Evolutionary conservation across 2,329 filamentous ascomycete species (phyloP).

Genomic region (Cercospora zeina): DNA sequence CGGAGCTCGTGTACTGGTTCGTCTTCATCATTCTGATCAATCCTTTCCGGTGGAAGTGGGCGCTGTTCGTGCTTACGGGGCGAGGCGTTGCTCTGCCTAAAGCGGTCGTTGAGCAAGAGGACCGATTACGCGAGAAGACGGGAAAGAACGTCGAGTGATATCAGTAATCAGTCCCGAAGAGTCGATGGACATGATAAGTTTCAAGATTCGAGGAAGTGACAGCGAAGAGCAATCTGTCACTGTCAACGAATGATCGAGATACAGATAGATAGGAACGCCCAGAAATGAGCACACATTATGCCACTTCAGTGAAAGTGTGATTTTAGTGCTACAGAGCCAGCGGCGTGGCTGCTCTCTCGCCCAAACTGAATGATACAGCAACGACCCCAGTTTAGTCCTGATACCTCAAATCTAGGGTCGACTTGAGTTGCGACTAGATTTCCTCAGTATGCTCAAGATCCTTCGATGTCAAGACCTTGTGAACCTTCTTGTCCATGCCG

Average conservation of each 20-base stretch:
- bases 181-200: background rate
- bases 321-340: background rate
- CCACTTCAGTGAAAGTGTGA: background rate
- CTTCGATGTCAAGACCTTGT: slow-evolving; percentile 47
- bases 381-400: background rate
- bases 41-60: slow-evolving; percentile 90
- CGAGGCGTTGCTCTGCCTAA: slow-evolving; percentile 67
- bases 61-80: slow-evolving; percentile 76
- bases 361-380: background rate
- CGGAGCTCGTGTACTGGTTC: slow-evolving; percentile 84
- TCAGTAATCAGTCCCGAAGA: background rate
- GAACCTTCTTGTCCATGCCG: slow-evolving; percentile 58
- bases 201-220: background rate
- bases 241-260: background rate
- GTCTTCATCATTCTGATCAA: slow-evolving; percentile 75
- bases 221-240: background rate
- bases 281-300: background rate
- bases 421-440: background rate
- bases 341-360: background rate
- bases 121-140: slow-evolving; percentile 56
- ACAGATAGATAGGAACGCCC: background rate
- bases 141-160: background rate
- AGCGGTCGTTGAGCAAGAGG: slow-evolving; percentile 66
- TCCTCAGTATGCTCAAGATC: slow-evolving; percentile 23
- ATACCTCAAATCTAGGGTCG: slow-evolving; percentile 2